These are phyloP conservation scores for Phoenix roebelenii DNA, from an alignment of 176 grass and related monocot species.

Conservation along the genomic window DNA sequence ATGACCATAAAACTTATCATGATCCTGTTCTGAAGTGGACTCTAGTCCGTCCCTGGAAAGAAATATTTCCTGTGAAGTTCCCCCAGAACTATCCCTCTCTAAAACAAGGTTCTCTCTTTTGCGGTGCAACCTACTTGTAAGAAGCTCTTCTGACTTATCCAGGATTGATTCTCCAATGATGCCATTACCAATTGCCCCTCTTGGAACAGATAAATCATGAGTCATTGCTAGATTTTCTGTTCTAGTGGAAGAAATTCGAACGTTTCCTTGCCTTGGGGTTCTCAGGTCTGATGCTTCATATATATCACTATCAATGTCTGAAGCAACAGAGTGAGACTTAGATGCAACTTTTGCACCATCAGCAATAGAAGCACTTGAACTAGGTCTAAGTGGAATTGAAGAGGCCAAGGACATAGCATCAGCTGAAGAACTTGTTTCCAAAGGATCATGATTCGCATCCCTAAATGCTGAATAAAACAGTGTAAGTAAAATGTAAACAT, in stretches of 20 bases:
- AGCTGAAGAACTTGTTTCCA: conserved; percentile 43
- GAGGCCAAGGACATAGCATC: conserved; percentile 24
- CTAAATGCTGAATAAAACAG: conserved; percentile 46
- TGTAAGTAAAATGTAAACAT: not conserved
- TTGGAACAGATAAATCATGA: conserved; percentile 17
- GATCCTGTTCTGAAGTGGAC: conserved; percentile 36
- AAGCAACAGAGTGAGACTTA: conserved; percentile 18
- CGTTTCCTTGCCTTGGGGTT: conserved; percentile 15
- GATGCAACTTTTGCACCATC: conserved; percentile 24
- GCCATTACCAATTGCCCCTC: conserved; percentile 45
- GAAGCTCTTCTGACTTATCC: conserved; percentile 28
- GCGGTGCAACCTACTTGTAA: conserved; percentile 23
- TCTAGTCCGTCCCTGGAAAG: conserved; percentile 11
- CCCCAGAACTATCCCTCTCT: conserved; percentile 28
- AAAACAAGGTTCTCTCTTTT: conserved; percentile 29
- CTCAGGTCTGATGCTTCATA: conserved; percentile 26
- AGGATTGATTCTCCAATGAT: conserved; percentile 40
- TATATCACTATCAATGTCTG: conserved; percentile 29
- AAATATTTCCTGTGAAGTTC: conserved; percentile 21
- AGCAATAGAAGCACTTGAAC: conserved; percentile 25
- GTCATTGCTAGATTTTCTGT: conserved; percentile 17
- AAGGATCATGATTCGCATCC: conserved; percentile 44
- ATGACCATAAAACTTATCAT: conserved; percentile 44
- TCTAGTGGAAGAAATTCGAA: conserved; percentile 19
- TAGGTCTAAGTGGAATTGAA: conserved; percentile 23